These are phyloP conservation scores for Fusarium pseudograminearum DNA, from an alignment of 2,329 filamentous ascomycete genomes.

Conservation along the genomic window DNA sequence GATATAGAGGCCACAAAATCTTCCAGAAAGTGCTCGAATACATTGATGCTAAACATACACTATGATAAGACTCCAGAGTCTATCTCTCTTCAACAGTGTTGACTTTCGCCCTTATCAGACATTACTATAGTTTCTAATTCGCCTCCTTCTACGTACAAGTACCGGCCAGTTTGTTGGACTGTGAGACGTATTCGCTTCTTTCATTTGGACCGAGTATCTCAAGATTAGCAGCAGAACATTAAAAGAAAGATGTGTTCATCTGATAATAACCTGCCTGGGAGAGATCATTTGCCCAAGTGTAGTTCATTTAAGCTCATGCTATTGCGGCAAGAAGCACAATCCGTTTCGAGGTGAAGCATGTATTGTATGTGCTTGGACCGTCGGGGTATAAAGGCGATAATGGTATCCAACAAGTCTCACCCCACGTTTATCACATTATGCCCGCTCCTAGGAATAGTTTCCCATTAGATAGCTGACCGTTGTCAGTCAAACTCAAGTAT, in stretches of 20 bases:
- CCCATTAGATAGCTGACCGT: conserved; percentile 9
- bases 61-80: background rate
- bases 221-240: background rate
- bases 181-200: background rate
- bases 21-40: background rate
- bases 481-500: background rate
- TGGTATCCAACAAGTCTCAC: conserved; percentile 1
- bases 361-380: background rate
- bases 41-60: background rate
- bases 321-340: conserved; percentile 1
- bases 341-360: background rate
- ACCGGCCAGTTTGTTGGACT: background rate
- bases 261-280: background rate
- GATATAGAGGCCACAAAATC: background rate
- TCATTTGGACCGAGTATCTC: background rate
- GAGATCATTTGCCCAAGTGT: background rate
- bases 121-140: background rate
- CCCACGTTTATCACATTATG: background rate
- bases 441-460: conserved; percentile 1
- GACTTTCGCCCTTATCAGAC: background rate
- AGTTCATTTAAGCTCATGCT: conserved; percentile 6
- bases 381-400: background rate
- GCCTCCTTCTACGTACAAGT: background rate
- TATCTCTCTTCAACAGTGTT: background rate
- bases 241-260: background rate